Evolutionary conservation across 352 stramenopile genomes (phyloP), one percentile per base, ranked within the genome.

Genomic region (Phytophthora colocasiae): DNA sequence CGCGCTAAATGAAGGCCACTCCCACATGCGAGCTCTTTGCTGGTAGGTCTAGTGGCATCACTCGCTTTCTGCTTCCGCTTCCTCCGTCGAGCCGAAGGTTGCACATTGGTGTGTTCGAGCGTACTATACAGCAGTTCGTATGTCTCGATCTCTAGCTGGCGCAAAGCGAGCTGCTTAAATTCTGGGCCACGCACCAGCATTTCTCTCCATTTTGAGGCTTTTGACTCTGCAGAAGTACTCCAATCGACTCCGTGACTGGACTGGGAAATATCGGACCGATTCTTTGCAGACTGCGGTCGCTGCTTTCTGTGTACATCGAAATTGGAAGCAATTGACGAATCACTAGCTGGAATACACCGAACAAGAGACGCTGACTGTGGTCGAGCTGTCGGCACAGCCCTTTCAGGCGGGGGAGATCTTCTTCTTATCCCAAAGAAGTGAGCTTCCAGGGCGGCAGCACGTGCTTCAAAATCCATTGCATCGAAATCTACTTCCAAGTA

Each of bases 101-200:
- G 55, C 7, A 34, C 8, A 8, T 32, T 51, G 41, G 27, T 11
- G 38, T 67, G 52, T 14, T 66, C 41, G n/a, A 81, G 63, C 11
- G 75, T 70, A n/a, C 54, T 78, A 22, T 69, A 75, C 14, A 86
- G 55, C 40, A 86, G 40, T n/a, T 81, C 54, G 39, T 84, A 82
- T n/a, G 75, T 86, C 38, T 86, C 77, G 6, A 68, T 34, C 39
- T 86, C 77, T 15, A 86, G 50, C 15, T 47, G 53, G 19, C 68
- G 62, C 8, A 86, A 43, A 3, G 49, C 67, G 17, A 53, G 50
- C 32, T 86, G 77, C 54, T 78, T 66, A 24, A 86, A 86, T 7
- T 64, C 38, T 9, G 75, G 77, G 0, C 72, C 74, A 8, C 72
- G 65, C 43, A 63, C 52, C 27, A 85, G 58, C 68, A 83, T 83